A percentile compares a stretch with the other conserved stretches of the same genome.
Conservation (phyloP, 768 basidiomycete genomes). For the Mycena sanguinolenta region DNA sequence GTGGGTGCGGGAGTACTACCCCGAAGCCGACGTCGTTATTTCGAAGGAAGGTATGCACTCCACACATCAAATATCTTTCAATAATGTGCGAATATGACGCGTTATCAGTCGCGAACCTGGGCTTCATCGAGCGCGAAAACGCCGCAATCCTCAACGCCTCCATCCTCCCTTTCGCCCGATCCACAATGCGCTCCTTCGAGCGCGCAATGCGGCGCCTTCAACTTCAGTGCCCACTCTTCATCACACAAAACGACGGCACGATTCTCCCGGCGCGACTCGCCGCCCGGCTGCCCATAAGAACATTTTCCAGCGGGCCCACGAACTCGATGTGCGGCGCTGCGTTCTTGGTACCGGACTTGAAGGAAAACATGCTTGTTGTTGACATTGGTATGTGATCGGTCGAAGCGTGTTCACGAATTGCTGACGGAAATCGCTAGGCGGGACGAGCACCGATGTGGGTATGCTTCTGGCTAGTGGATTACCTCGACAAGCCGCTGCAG, state of each 20-base stretch:
- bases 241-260: conserved; percentile 67
- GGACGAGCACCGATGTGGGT: conserved; percentile 70
- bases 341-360: conserved; percentile 56
- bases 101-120: conserved; percentile 61
- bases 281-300: conserved; percentile 67
- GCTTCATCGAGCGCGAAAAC: conserved; percentile 71
- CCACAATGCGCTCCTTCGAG: conserved; percentile 64
- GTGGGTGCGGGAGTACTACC: conserved; percentile 54
- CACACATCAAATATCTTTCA: not conserved
- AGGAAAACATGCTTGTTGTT: conserved; percentile 60
- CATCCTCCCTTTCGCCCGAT: conserved; percentile 64
- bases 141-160: conserved; percentile 73
- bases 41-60: conserved; percentile 52
- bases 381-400: conserved; percentile 58
- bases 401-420: not conserved
- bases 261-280: conserved; percentile 59
- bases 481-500: conserved; percentile 68
- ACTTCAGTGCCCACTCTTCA: conserved; percentile 59
- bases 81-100: conserved; percentile 3
- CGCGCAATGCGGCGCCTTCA: conserved; percentile 57
- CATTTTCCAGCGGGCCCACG: conserved; percentile 68
- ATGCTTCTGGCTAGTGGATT: conserved; percentile 66
- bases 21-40: conserved; percentile 57
- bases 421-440: conserved; percentile 48
- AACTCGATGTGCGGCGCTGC: conserved; percentile 75